Percentiles rank a stretch among this genome's conserved stretches.
These are phyloP conservation scores for Tremella fuciformis DNA, from an alignment of 768 basidiomycete species.

Conservation along the genomic window DNA sequence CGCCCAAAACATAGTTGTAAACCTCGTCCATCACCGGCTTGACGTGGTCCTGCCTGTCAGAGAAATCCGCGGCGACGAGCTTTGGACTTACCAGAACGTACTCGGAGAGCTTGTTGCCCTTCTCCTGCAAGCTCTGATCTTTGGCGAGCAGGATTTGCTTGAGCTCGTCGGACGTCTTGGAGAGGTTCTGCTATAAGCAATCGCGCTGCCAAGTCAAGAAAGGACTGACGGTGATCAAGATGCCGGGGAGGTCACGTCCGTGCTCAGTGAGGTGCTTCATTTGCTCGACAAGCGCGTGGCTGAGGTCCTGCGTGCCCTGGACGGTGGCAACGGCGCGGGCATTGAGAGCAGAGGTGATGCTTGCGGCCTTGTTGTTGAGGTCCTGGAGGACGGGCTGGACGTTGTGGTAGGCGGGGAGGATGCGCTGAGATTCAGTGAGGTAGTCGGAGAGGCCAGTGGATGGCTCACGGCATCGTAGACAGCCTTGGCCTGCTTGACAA, in stretches of 20 bases:
- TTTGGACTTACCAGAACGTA: slow-evolving; percentile 38
- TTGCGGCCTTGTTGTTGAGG: slow-evolving; percentile 36
- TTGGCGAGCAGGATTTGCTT: slow-evolving; percentile 43
- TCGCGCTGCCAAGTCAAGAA: not conserved
- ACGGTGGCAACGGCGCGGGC: slow-evolving; percentile 42
- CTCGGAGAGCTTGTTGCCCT: slow-evolving; percentile 44
- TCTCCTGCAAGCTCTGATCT: slow-evolving; percentile 41
- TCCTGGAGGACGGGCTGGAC: slow-evolving; percentile 39
- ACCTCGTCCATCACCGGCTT: slow-evolving; percentile 48
- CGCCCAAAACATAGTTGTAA: slow-evolving; percentile 44
- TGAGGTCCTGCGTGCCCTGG: slow-evolving; percentile 34
- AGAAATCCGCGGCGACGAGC: not conserved
- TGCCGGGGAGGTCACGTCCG: slow-evolving; percentile 35
- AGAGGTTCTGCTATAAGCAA: slow-evolving; percentile 29
- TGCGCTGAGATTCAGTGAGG: slow-evolving; percentile 20
- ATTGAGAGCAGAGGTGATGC: slow-evolving; percentile 44
- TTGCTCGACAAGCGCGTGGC: slow-evolving; percentile 41
- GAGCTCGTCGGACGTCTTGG: slow-evolving; percentile 37
- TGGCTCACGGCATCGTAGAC: slow-evolving; percentile 47
- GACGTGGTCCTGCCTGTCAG: slow-evolving; percentile 36
- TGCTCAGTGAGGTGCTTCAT: slow-evolving; percentile 40
- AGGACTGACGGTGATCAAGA: slow-evolving; percentile 35
- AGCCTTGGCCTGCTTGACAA: slow-evolving; percentile 46
- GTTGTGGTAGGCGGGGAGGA: slow-evolving; percentile 34
- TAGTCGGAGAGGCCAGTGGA: not conserved